These are phyloP conservation scores for Marasmius sp. DNA, from an alignment of 1,284 basidiomycete species.

Conservation along the genomic window DNA sequence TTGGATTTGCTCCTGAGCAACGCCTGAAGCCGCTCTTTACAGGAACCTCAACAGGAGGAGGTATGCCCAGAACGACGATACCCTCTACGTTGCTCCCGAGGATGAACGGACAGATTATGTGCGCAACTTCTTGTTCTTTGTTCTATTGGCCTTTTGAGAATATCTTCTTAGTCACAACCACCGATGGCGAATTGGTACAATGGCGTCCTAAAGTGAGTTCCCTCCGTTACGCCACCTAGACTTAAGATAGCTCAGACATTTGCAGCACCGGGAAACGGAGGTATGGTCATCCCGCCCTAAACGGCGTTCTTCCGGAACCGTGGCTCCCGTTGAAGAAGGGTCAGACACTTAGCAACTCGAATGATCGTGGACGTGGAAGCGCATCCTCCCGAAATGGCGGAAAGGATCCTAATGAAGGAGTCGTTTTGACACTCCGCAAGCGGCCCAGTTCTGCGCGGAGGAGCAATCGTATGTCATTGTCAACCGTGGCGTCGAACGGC, in stretches of 20 bases:
- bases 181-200: conserved; percentile 93
- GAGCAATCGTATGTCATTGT: conserved; percentile 27
- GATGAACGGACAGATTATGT: conserved; percentile 91
- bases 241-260: neutral
- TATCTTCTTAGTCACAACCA: conserved; percentile 71
- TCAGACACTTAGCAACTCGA: conserved; percentile 63
- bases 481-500: conserved; percentile 8
- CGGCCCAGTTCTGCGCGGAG: conserved; percentile 51
- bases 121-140: conserved; percentile 7
- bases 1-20: neutral
- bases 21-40: conserved; percentile 7
- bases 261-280: conserved; percentile 80
- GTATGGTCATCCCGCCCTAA: conserved; percentile 90
- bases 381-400: conserved; percentile 29
- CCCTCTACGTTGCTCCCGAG: conserved; percentile 89
- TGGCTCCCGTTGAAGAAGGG: conserved; percentile 89
- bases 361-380: conserved; percentile 34
- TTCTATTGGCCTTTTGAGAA: neutral
- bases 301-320: conserved; percentile 83
- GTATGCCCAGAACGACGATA: conserved; percentile 92
- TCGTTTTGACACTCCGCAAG: conserved; percentile 74
- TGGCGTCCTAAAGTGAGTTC: conserved; percentile 82
- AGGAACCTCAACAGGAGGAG: conserved; percentile 82
- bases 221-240: neutral
- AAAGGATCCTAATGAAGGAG: conserved; percentile 54